phyloP scores from a whole-genome alignment of 768 basidiomycete species.

The Rickenella mellea region DNA sequence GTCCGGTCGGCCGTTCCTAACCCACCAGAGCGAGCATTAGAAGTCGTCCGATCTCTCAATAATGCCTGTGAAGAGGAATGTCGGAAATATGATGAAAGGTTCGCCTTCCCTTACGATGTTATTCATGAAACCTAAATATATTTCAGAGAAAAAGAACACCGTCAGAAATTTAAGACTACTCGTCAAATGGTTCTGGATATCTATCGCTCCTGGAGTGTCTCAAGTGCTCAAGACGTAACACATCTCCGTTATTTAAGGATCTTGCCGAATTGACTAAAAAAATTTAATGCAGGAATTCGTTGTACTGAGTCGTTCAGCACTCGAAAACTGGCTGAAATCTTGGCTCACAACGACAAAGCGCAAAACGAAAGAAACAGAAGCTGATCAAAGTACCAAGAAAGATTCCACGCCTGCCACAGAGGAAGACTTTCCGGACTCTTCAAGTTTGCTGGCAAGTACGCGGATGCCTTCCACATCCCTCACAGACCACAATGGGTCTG shows the following conservation, averaged over 20 bases:
- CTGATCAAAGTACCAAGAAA: no score
- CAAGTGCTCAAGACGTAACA: no score
- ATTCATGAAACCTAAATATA: conserved; percentile 5
- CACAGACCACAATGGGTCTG: no score
- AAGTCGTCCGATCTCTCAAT: conserved; percentile 48
- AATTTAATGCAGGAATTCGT: no score
- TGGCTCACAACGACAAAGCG: conserved; percentile 10
- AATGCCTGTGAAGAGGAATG: conserved; percentile 34
- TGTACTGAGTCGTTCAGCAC: conserved; percentile 47
- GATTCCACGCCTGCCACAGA: no score
- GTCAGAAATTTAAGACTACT: conserved; percentile 36
- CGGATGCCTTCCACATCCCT: no score
- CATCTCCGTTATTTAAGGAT: no score
- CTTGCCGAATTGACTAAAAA: no score
- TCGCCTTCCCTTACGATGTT: background rate
- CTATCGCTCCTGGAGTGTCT: conserved; percentile 52
- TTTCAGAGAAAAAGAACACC: conserved; percentile 33
- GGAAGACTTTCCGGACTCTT: no score
- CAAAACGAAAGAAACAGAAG: no score
- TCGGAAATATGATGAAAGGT: conserved; percentile 11
- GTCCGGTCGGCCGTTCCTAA: conserved; percentile 16
- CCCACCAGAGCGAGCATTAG: conserved; percentile 48
- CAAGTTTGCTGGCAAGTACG: no score
- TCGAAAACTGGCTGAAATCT: conserved; percentile 53
- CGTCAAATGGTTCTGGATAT: conserved; percentile 48